Percentiles rank a stretch among this genome's conserved stretches.
These are phyloP conservation scores for Pseudopithomyces chartarum DNA, from an alignment of 2,329 filamentous ascomycete genomes.

Conservation along the genomic window DNA sequence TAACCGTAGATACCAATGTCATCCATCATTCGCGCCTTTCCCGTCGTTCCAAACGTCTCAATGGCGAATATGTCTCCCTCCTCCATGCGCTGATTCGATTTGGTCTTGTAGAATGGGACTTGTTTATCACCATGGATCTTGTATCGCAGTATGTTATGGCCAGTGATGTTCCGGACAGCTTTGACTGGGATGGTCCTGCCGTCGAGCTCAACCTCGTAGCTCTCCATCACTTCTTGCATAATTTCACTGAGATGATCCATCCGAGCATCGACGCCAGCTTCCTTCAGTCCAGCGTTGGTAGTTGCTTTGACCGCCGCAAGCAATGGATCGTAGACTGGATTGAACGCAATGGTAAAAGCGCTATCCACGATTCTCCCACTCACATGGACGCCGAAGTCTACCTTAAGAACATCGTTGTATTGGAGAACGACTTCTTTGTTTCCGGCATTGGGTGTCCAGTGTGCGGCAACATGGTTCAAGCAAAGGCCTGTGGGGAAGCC, in stretches of 20 bases:
- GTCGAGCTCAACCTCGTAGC: slow-evolving; percentile 81
- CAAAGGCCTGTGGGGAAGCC: slow-evolving; percentile 84
- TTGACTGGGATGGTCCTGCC: slow-evolving; percentile 79
- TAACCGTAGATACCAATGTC: slow-evolving; percentile 70
- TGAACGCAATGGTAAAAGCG: slow-evolving; percentile 70
- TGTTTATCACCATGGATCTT: slow-evolving; percentile 91
- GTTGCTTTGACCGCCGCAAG: slow-evolving; percentile 68
- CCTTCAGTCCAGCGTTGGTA: slow-evolving; percentile 76
- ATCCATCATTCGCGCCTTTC: slow-evolving; percentile 81
- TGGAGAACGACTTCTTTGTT: slow-evolving; percentile 78
- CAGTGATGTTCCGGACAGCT: slow-evolving; percentile 81
- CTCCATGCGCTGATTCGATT: slow-evolving; percentile 92
- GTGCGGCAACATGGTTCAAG: slow-evolving; percentile 80
- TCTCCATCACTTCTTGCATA: slow-evolving; percentile 94
- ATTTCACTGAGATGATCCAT: slow-evolving; percentile 80
- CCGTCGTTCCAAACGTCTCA: slow-evolving; percentile 93
- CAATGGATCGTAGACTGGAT: slow-evolving; percentile 70
- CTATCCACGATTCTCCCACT: slow-evolving; percentile 74
- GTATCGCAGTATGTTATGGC: slow-evolving; percentile 90
- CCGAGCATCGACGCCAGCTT: slow-evolving; percentile 89
- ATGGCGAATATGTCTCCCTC: slow-evolving; percentile 95
- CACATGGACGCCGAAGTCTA: slow-evolving; percentile 73
- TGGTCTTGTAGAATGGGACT: slow-evolving; percentile 87
- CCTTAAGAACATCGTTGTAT: slow-evolving; percentile 74
- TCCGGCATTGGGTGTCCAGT: slow-evolving; percentile 84